Evolutionary conservation across 2,329 filamentous ascomycete species (phyloP).

Genomic region (Colletotrichum truncatum): DNA sequence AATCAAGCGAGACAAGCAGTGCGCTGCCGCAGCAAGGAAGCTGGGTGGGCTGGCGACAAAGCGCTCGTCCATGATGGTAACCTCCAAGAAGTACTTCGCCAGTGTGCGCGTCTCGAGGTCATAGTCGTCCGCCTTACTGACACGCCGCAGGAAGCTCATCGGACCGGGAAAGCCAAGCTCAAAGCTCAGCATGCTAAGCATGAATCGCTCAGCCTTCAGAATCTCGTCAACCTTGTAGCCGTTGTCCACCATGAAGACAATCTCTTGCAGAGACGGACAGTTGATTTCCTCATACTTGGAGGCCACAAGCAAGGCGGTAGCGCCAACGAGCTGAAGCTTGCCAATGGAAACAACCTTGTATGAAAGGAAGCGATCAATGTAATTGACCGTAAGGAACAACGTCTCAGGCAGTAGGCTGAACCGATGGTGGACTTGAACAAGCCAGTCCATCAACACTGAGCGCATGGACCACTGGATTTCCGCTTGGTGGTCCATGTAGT

Average conservation of each 20-base stretch:
- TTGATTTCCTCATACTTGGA: constrained; percentile 99
- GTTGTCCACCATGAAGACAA: constrained; percentile 97
- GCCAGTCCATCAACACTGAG: constrained; percentile 96
- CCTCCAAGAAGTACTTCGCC: constrained; percentile 97
- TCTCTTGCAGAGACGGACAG: constrained; percentile 92
- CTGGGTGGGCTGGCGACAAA: constrained; percentile 93
- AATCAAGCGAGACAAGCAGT: constrained; percentile 90
- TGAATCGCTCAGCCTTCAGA: constrained; percentile 96
- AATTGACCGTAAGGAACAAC: constrained; percentile 93
- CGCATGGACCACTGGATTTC: constrained; percentile 99
- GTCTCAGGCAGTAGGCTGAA: constrained; percentile 95
- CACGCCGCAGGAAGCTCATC: constrained; percentile 96
- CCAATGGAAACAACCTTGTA: constrained; percentile 93
- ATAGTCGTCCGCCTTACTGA: constrained; percentile 99
- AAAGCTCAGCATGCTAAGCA: constrained; percentile 96
- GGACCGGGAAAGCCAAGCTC: constrained; percentile 98
- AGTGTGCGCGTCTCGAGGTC: constrained; percentile 94
- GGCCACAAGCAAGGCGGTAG: constrained; percentile 93
- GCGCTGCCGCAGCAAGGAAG: constrained; percentile 89
- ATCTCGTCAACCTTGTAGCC: constrained; percentile 93
- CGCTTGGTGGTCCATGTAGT: constrained; percentile 98
- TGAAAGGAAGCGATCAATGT: constrained; percentile 95
- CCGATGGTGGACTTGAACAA: constrained; percentile 93
- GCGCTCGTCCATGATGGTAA: constrained; percentile 97
- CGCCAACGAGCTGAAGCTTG: constrained; percentile 95